Evolutionary conservation across 805 yeast genomes (phyloP), one percentile per base, ranked within the genome.

Genomic region (Yamadazyma philogaea): DNA sequence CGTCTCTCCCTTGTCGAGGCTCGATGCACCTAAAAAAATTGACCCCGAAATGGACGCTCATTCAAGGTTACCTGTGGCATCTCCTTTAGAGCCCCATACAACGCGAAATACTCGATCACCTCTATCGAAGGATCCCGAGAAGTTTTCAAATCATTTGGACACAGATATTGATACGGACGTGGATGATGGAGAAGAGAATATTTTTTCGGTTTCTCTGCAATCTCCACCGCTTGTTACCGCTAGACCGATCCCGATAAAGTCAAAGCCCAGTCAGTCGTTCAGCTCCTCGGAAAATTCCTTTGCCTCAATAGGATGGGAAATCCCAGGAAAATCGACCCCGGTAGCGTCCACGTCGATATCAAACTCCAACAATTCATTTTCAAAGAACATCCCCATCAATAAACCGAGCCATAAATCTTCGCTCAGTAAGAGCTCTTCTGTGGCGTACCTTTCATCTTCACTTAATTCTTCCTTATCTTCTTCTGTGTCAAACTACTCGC

Each of bases 281-380:
- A 51, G 51, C 35, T 50, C 58, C 5, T 55, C 57, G 1, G 61
- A 57, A 19, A 57, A 55, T 42, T 56, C 60, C 7, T 50, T 52
- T 3, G 56, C 67, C 1, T 62, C 70, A 2, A 41, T 43, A 47
- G 78, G 78, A 2, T 75, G 79, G 79, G 77, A 70, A 42, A 70
- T 74, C 12, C 72, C 74, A 1, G 55, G 55, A 12, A 68, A 68
- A 44, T 52, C 70, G n/a, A 41, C 55, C 11, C 59, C 65, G 5
- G 52, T 59, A 38, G 48, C 56, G n/a, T 36, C 40, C 1, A 44
- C 42, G 2, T 38, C 47, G 4, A 15, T 34, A 10, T 48, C 52
- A 7, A 22, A 31, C 18, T 34, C 45, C 2, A 30, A 45, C 7
- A 37, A 37, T 11, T 38, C 50, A 17, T 30, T 20, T 2, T 21